Base-by-base conservation (phyloP, 345 rosid species). In the Acer yangbiense region DNA sequence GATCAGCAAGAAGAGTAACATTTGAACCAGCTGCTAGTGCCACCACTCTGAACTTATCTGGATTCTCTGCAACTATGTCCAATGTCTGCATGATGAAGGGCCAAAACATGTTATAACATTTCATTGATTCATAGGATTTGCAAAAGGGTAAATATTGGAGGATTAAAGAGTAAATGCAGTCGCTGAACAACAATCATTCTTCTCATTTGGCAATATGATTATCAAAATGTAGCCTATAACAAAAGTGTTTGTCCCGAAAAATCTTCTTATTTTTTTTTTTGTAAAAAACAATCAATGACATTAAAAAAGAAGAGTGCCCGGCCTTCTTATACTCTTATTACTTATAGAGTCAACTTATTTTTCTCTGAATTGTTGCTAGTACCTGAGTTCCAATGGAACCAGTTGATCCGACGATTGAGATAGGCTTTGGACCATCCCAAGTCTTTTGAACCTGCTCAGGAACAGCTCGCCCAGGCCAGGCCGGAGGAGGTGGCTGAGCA, bases 361-460 rank as follows among this genome's bases (percentile, higher is more conserved):
- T 4, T 9, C 57, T 25, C 43, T 48, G 39, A 21, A 62, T 75
- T 65, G 6, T 16, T 5, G 14, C 10, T 18, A 29, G 48, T 66
- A 96, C 99, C 97, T 96, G 99, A 60, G 99, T 96, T 75, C 99
- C 98, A 81, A 96, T 96, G 52, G 99, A 96, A 80, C 97, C 98
- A 80, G 99, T 96, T 21, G 98, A 96, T 76, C 99, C 99, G 79
- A 96, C 86, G 44, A 96, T 79, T 1, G 99, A 94, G 65, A 96
- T 88, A 17, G 98, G 98, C 78, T 96, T 96, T 0, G 97, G 98
- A 76, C 99, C 97, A 75, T 90, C 97, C 94, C 97, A 91, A 68
- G 89, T 86, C 84, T 79, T 89, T 39, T 86, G 88, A 72, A 85
- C 93, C 0, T 88, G 67, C 76, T 94, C 97, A 0, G 87, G 90